Base-by-base conservation (phyloP, 257 asterid species). In the Nicotiana obtusifolia region DNA sequence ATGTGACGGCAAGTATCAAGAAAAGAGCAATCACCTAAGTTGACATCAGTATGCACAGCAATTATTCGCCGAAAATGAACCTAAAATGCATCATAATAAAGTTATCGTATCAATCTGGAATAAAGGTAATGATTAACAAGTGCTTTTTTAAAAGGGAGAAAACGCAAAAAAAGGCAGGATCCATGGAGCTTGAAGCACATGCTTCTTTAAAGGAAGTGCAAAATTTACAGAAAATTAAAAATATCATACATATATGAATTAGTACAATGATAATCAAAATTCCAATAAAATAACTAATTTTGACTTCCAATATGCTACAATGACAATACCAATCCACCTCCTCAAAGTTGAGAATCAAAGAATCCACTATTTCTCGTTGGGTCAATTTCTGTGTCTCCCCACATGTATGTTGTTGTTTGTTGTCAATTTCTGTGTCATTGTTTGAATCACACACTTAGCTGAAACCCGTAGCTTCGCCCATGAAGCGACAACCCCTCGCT, bases 1-100 rank as follows among this genome's bases (percentile, higher is more conserved):
- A 96, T 96, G 90, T 96, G 99, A 84, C 99, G 99, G 86, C 99
- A 96, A 59, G 98, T 96, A 76, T 96, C 99, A 61, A 96, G 98
- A 87, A 96, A 96, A 68, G 99, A 96, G 85, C 99, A 96, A 85
- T 96, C 99, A 68, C 99, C 99, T 89, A 96, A 87, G 85, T 91
- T 96, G 85, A 90, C 90, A 92, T 96, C 99, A 60, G 99, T 96
- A 66, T 96, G 99, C 1, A 89, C 91, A 81, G 98, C 98, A 91
- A 96, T 94, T 84, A 96, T 96, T 82, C 99, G 95, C 64, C 99
- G 93, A 84, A 95, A 96, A 88, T 96, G 99, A 87, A 96, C 99
- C 98, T 95, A 83, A 64, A 80, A 30, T 28, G 41, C 56, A 52
- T 24, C 59, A 71, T 73, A 83, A 65, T 16, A 64, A 60, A 82